phyloP scores from a whole-genome alignment of 345 rosid genomes.

The Eucalyptus marginata region DNA sequence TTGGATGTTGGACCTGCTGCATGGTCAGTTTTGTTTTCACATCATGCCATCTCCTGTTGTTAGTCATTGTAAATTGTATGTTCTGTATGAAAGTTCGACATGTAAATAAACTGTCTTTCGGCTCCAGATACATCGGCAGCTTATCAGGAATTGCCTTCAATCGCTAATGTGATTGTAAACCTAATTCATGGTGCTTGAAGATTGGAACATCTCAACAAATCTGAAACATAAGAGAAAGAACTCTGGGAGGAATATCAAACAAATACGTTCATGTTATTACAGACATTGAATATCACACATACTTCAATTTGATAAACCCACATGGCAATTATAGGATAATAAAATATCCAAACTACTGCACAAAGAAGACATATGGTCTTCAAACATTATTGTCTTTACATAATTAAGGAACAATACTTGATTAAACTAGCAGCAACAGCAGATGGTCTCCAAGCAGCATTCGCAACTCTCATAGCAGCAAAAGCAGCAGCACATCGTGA shows the following conservation, averaged over 20 bases:
- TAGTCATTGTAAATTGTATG: background rate
- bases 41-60: background rate
- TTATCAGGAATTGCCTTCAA: background rate
- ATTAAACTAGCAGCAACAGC: constrained; percentile 6
- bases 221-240: background rate
- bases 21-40: background rate
- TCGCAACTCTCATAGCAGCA: constrained; percentile 29
- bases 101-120: background rate
- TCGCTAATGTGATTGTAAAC: background rate
- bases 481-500: constrained; percentile 29
- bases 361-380: background rate
- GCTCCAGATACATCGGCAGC: background rate
- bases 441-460: constrained; percentile 11
- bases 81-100: background rate
- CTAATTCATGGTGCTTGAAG: background rate
- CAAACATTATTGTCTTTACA: background rate
- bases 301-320: background rate
- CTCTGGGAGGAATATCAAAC: background rate
- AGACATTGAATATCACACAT: background rate
- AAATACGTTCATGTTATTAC: background rate
- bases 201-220: background rate
- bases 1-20: background rate
- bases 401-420: background rate
- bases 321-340: background rate
- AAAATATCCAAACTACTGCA: background rate